These are phyloP conservation scores for Stylosanthes scabra DNA, from an alignment of 331 rosid genomes.

Conservation along the genomic window DNA sequence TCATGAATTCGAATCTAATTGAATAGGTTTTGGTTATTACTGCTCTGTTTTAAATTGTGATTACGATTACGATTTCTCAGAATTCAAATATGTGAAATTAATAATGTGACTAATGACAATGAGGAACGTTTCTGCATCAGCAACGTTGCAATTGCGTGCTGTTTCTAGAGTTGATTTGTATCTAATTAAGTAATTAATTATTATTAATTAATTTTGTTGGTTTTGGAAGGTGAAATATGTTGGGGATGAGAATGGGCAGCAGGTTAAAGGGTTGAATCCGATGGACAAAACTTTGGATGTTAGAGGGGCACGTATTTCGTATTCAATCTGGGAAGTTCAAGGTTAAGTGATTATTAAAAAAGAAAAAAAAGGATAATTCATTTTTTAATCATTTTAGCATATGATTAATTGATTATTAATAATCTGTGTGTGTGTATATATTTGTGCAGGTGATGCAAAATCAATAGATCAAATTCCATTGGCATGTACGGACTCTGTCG, in stretches of 20 bases:
- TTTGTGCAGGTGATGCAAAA: conserved; percentile 61
- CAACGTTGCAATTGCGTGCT: neutral
- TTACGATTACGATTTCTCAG: neutral
- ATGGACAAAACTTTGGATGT: conserved; percentile 78
- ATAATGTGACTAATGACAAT: neutral
- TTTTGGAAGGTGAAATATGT: conserved; percentile 77
- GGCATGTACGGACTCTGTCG: conserved; percentile 92
- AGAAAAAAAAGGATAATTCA: neutral
- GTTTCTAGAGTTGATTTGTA: no score
- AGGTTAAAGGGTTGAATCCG: conserved; percentile 55
- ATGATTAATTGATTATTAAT: no score
- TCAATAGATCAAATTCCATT: conserved; percentile 62
- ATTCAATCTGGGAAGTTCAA: conserved; percentile 92
- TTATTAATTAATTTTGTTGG: neutral
- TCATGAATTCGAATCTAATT: neutral
- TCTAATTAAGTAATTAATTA: no score
- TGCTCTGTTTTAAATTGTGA: neutral
- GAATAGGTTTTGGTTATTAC: no score
- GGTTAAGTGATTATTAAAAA: conserved; percentile 46
- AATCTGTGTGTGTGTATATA: no score
- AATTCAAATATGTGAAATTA: no score
- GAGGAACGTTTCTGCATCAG: neutral
- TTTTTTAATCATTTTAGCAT: neutral
- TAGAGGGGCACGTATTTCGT: conserved; percentile 83
- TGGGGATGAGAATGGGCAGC: conserved; percentile 57